Evolutionary conservation across 345 rosid species (phyloP), one percentile per base, ranked within the genome.

Genomic region (Combretum micranthum): DNA sequence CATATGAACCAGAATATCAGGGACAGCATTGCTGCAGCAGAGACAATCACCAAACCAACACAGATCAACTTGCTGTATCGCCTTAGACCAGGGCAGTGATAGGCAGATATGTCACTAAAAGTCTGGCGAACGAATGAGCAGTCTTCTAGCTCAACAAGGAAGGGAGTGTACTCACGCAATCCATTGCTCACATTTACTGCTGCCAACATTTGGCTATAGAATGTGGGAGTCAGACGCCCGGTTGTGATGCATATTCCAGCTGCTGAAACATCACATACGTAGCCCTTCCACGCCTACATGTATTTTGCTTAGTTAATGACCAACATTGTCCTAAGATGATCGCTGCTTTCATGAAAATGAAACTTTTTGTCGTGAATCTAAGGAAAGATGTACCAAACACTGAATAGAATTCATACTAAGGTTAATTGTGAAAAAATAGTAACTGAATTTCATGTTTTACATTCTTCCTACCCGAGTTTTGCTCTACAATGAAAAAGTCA

Each of bases 11-110:
- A 93, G 79, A 93, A 71, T 53, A 87, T 59, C 57, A 93, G 66
- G 23, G 99, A 89, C n/a, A 93, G 77, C 99, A 93, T 89, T 48
- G 82, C 94, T 18, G 97, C 85, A 1, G 87, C 69, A 2, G 94
- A 82, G 42, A 83, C 89, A 56, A 80, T 80, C n/a, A 77, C 81
- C 55, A 89, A 61, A 15, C 96, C 97, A 20, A 76, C 61, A 21
- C 87, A 89, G 42, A 83, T 76, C 84, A 79, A 75, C 57, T 66
- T 74, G 56, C 89, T 86, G 71, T 83, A 75, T 51, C 52, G 63
- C 18, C 43, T 57, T n/a, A 93, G 76, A 22, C 77, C 75, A 2
- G 99, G 97, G 70, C 99, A 89, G 21, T 77, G 81, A 39, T 84
- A 55, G 42, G 18, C 69, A 45, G 77, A 70, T 69, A 93, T 71